Evolutionary conservation across 2,329 filamentous ascomycete genomes (phyloP), one percentile per base, ranked within the genome.

Genomic region (Ceratocystis diversiconidia): DNA sequence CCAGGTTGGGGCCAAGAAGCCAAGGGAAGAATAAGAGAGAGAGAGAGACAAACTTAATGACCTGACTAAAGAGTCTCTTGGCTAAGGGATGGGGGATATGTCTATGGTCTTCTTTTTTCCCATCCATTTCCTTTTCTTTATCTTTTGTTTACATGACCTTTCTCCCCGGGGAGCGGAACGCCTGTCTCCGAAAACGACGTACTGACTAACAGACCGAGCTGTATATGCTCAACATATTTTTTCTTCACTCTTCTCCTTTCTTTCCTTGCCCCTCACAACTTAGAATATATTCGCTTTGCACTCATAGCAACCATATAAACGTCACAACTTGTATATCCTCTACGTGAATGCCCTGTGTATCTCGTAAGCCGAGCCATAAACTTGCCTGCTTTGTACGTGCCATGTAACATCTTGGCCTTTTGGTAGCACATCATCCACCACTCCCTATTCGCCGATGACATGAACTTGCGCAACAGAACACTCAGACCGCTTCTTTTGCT

Each of bases 81-180:
- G 8, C 46, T 10, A 1, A 3, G 19, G 6, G 19, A 15, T 5
- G 22, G 52, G 1, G 8, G 2, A n/a, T 3, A n/a, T 32, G 28
- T 36, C 17, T 1, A 19, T n/a, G 48, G 48, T 10, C 6, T 43
- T 46, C 28, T 55, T 57, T n/a, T 15, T 57, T 59, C 30, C 5
- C 8, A n/a, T 46, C 28, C 44, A 25, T 30, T 52, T 41, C 19
- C 1, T 41, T 5, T 6, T 44, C 28, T 32, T 61, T 19, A 4
- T 17, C 36, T 19, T 25, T 12, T 44, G 5, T 62, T 46, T 62
- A 59, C 55, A 59, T 36, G 28, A 55, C 36, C 57, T 61, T 48
- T 46, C 64, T 57, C 60, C 64, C 46, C 59, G 44, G 46, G 60
- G 44, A 66, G 46, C 60, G 48, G 60, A 59, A 59, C 30, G 19